A percentile compares a stretch with the other conserved stretches of the same genome.
These are phyloP conservation scores for Blastobotrys aristatus DNA, from an alignment of 1,139 yeast species.

Conservation along the genomic window DNA sequence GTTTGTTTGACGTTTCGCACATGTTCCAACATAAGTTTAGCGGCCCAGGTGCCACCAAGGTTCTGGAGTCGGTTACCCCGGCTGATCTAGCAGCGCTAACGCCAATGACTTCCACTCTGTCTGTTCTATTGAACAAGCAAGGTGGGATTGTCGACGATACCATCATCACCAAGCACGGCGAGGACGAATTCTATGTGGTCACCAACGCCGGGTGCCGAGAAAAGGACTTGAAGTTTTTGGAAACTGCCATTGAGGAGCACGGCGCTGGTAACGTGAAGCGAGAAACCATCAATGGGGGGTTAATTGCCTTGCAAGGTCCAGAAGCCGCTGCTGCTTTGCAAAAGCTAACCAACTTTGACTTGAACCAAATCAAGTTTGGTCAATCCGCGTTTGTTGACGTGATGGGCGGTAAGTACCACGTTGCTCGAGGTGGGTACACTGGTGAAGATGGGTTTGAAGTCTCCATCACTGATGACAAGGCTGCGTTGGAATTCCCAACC, in stretches of 20 bases:
- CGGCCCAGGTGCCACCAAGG: constrained; percentile 64
- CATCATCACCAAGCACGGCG: constrained; percentile 77
- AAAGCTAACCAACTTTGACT: constrained; percentile 54
- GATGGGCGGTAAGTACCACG: constrained; percentile 48
- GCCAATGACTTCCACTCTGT: constrained; percentile 62
- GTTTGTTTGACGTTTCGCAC: constrained; percentile 93
- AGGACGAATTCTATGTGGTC: constrained; percentile 80
- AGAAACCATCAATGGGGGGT: constrained; percentile 63
- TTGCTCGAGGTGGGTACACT: constrained; percentile 93
- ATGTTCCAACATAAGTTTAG: constrained; percentile 83
- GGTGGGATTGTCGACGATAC: constrained; percentile 90
- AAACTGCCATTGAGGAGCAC: constrained; percentile 44
- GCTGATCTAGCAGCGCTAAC: constrained; percentile 60
- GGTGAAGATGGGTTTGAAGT: constrained; percentile 98
- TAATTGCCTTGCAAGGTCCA: constrained; percentile 93
- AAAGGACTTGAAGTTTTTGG: constrained; percentile 65
- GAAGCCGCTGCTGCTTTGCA: constrained; percentile 62
- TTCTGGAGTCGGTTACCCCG: constrained; percentile 79
- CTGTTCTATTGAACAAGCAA: constrained; percentile 65
- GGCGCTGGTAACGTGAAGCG: constrained; percentile 46
- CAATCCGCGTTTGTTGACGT: constrained; percentile 54
- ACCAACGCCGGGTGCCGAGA: constrained; percentile 95
- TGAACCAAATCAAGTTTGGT: constrained; percentile 69
- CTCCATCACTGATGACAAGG: constrained; percentile 59
- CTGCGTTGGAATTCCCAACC: constrained; percentile 59